Base-by-base conservation (phyloP, 1,284 basidiomycete genomes). In the Phellopilus nigrolimitatus region DNA sequence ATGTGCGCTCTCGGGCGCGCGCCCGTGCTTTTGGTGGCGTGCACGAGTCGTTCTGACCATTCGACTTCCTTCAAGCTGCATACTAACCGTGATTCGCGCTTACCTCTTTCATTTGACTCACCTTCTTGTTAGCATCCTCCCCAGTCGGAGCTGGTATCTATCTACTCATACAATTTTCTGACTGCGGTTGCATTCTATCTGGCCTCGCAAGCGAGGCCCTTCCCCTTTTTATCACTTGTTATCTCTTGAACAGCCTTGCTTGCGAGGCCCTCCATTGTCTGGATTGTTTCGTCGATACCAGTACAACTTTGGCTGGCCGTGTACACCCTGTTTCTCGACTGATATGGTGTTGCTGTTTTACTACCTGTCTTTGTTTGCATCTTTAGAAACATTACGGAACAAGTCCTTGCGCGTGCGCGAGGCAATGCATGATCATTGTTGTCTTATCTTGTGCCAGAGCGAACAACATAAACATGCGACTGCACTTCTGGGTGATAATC, bases 191-290 rank as follows among this genome's bases (percentile, higher is more conserved):
- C 28, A 8, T 41, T 9, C 10, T 12, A 21, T n/a, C 13, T 21
- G 51, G 17, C 44, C 51, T 52, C 45, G 51, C 51, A 34, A 47
- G 51, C 51, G 45, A 45, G 42, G 46, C 46, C 53, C n/a, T 17
- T 37, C 27, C 42, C 19, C 15, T n/a, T 38, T 19, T 9, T 38
- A 40, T 3, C 37, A 25, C 37, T 28, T 25, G 17, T 8, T 19
- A 9, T 40, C 15, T 25, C 38, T 42, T 41, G 30, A 19, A 19
- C 27, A 47, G 43, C 53, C 53, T 54, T 40, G 53, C 53, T 21
- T 37, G 53, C 53, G 47, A 49, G 53, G 53, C 38, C 24, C 2
- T 22, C 17, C 37, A 27, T 9, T 31, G 13, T 12, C 31, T 9
- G n/a, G n/a, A 33, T 37, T 37, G 34, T 17, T 37, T 37, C 19